Base-by-base conservation (phyloP, 768 basidiomycete species). In the Leccinellum albellum region DNA sequence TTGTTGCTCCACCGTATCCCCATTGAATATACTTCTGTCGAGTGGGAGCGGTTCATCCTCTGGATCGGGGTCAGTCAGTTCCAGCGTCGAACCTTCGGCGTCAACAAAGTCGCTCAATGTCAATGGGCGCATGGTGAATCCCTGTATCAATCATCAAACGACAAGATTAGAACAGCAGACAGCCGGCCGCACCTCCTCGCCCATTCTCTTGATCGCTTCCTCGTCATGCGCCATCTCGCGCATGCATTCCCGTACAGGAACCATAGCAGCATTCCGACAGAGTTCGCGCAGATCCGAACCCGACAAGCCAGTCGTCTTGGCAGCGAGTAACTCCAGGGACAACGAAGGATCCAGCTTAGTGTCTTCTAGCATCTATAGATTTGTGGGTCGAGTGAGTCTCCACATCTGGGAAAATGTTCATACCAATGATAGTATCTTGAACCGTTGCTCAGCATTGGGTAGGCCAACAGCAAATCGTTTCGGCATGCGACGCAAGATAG, bases 401-500 rank as follows among this genome's bases (percentile, higher is more conserved):
- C 26, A 54, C 1, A 40, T 35, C 0, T 7, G 9, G 9, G 21
- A n/a, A 47, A 3, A 21, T 10, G 31, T 29, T 70, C 81, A 51
- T 63, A 94, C 94, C 58, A 98, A 75, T 0, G 74, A 74, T 20
- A 99, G 80, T 59, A 98, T 98, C 70, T 89, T 93, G 52, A 84
- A 74, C 31, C 97, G 81, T 62, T 98, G 94, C 3, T 85, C 80
- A 6, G 73, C 69, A 55, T 89, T 84, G 3, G 97, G 97, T 15
- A 98, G 77, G 6, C 83, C 78, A 56, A 99, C 82, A 1, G 89
- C 82, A 70, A 98, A 98, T 12, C 94, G 91, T 72, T 96, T 98
- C 1, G 97, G 97, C 94, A 99, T 94, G n/a, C 95, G 87, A n/a
- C 91, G 82, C 23, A 94, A 76, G 61, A 94, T 89, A 26, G 91